Conservation (phyloP, 768 basidiomycete genomes). For the Amanita exitialis region DNA sequence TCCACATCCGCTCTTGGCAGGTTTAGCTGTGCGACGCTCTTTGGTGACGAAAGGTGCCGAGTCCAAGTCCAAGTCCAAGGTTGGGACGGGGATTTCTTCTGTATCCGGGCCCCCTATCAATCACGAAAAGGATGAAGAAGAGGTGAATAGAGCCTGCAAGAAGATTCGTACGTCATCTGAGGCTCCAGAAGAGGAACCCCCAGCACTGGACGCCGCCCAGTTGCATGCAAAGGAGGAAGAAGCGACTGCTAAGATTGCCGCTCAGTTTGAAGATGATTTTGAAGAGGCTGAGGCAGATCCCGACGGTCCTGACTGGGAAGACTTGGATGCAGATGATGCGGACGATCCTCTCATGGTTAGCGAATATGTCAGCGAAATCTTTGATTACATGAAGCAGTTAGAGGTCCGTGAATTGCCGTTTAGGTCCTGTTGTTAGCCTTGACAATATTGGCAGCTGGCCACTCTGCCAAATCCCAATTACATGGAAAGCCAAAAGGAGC, state of each 20-base stretch:
- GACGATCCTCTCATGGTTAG: constrained; percentile 97
- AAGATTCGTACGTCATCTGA: constrained; percentile 67
- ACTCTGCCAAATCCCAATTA: constrained; percentile 92
- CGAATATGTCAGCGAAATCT: constrained; percentile 93
- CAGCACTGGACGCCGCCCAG: neutral
- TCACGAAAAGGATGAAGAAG: constrained; percentile 41
- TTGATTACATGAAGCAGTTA: constrained; percentile 79
- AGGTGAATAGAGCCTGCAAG: constrained; percentile 54
- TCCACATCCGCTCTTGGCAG: constrained; percentile 24
- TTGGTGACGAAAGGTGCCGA: neutral
- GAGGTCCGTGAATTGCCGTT: constrained; percentile 48
- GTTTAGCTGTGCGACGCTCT: constrained; percentile 29
- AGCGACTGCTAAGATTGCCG: constrained; percentile 30
- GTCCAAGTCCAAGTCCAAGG: constrained; percentile 21
- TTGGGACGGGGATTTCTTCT: constrained; percentile 15
- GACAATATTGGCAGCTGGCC: constrained; percentile 32
- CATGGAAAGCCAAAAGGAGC: constrained; percentile 89
- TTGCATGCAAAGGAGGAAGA: constrained; percentile 34
- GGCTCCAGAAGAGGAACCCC: constrained; percentile 34
- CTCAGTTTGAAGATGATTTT: constrained; percentile 40
- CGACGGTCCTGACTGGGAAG: constrained; percentile 67
- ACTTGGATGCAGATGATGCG: constrained; percentile 85
- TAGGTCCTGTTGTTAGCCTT: constrained; percentile 4
- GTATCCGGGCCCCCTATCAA: constrained; percentile 11
- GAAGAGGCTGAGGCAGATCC: constrained; percentile 59